Conservation (phyloP, 2,329 filamentous ascomycete species). For the Botrytis galanthina region DNA sequence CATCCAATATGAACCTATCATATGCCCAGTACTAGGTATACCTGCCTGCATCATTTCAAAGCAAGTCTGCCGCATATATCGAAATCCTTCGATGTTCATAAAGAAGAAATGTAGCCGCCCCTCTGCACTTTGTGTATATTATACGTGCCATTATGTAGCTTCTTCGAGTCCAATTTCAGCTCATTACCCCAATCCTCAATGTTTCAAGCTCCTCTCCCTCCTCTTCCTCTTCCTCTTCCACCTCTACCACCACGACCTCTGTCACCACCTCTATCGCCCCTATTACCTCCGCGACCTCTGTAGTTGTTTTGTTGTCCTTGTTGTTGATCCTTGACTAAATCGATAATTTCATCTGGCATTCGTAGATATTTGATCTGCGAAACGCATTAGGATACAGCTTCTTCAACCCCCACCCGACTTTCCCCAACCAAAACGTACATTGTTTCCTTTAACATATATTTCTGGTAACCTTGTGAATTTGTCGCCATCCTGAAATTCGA, state of each 20-base stretch:
- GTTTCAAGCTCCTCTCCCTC: slow-evolving; percentile 29
- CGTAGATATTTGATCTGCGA: slow-evolving; percentile 91
- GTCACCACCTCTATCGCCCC: slow-evolving; percentile 49
- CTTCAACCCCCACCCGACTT: fast-evolving
- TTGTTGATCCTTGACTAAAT: slow-evolving; percentile 88
- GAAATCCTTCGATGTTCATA: neutral
- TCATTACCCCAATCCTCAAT: neutral
- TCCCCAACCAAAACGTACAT: slow-evolving; percentile 54
- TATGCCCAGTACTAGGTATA: neutral
- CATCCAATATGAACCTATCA: neutral
- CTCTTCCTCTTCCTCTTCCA: slow-evolving; percentile 29
- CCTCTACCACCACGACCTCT: slow-evolving; percentile 37
- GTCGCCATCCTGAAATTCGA: slow-evolving; percentile 69
- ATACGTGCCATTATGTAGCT: slow-evolving; percentile 5
- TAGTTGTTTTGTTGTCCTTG: slow-evolving; percentile 45
- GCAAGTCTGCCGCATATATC: neutral
- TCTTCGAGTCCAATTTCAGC: slow-evolving; percentile 3
- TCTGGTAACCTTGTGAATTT: slow-evolving; percentile 90
- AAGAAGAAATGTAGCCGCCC: neutral
- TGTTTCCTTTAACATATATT: slow-evolving; percentile 96
- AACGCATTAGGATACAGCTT: slow-evolving; percentile 19
- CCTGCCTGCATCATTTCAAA: slow-evolving; percentile 10
- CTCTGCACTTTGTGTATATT: neutral
- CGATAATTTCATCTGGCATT: slow-evolving; percentile 95
- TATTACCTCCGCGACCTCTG: slow-evolving; percentile 63